Evolutionary conservation across 305 asterid genomes (phyloP).

Genomic region (Solanum hybrid): DNA sequence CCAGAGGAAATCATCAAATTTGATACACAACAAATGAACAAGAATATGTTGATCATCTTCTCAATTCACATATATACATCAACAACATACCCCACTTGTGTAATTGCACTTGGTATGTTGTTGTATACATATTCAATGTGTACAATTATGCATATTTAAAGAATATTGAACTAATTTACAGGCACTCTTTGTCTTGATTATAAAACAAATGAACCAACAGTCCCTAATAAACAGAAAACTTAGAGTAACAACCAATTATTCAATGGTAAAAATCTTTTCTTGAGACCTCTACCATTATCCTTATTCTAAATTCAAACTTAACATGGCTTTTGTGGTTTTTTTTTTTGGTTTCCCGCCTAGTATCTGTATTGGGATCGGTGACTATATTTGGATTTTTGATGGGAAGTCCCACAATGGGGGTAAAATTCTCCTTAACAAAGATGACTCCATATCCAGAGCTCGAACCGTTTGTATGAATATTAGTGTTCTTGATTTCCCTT

Average conservation of each 20-base stretch:
- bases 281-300: neutral
- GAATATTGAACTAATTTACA: neutral
- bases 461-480: neutral
- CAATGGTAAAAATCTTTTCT: neutral
- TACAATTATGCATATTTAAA: neutral
- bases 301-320: neutral
- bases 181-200: neutral
- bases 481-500: slow-evolving; percentile 24
- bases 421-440: neutral
- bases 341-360: neutral
- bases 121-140: neutral
- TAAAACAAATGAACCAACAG: neutral
- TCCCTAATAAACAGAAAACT: neutral
- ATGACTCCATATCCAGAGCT: neutral
- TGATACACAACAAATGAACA: neutral
- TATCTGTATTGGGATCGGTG: neutral
- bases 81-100: neutral
- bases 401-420: neutral
- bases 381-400: neutral
- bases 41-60: neutral
- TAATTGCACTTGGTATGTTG: neutral
- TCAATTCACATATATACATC: neutral
- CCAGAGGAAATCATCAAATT: neutral
- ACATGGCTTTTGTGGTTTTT: neutral
- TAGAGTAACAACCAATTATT: neutral